A percentile compares a stretch with the other conserved stretches of the same genome.
These are phyloP conservation scores for Colletotrichum echinochloae DNA, from an alignment of 2,329 filamentous ascomycete species.

Conservation along the genomic window DNA sequence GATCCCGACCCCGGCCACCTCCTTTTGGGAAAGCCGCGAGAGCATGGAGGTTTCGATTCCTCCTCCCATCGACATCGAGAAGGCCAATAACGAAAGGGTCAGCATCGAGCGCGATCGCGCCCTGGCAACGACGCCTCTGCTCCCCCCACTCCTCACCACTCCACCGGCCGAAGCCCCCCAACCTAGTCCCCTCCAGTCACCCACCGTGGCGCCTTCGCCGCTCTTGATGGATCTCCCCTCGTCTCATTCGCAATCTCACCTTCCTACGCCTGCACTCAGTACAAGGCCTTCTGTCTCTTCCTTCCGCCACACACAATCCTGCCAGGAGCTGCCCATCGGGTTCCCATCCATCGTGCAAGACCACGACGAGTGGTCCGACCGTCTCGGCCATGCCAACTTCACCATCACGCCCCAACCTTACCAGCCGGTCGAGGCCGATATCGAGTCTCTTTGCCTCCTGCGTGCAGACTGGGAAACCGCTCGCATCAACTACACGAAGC, in stretches of 20 bases:
- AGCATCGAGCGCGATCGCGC: constrained; percentile 69
- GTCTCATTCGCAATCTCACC: constrained; percentile 60
- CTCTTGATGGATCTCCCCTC: constrained; percentile 54
- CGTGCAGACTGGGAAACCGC: constrained; percentile 86
- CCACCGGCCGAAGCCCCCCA: constrained; percentile 66
- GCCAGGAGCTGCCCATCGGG: constrained; percentile 61
- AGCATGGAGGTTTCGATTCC: constrained; percentile 61
- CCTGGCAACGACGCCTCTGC: constrained; percentile 82
- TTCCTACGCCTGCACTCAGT: constrained; percentile 72
- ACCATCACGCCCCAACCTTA: constrained; percentile 88
- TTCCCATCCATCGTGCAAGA: constrained; percentile 76
- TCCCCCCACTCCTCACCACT: constrained; percentile 82
- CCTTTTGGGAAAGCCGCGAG: constrained; percentile 70
- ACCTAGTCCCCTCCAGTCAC: constrained; percentile 88
- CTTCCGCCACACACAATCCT: constrained; percentile 58
- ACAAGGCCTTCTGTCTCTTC: constrained; percentile 73
- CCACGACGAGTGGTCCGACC: constrained; percentile 85
- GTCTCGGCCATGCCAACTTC: constrained; percentile 93
- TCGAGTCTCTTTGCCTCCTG: constrained; percentile 70
- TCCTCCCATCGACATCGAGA: constrained; percentile 63
- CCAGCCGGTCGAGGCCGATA: constrained; percentile 70
- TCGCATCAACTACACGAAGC: constrained; percentile 87
- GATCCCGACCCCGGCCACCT: constrained; percentile 70
- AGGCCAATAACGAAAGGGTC: constrained; percentile 61
- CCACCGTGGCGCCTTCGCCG: constrained; percentile 75